phyloP scores from a whole-genome alignment of 208 protist genomes.

The Leishmania braziliensis region DNA sequence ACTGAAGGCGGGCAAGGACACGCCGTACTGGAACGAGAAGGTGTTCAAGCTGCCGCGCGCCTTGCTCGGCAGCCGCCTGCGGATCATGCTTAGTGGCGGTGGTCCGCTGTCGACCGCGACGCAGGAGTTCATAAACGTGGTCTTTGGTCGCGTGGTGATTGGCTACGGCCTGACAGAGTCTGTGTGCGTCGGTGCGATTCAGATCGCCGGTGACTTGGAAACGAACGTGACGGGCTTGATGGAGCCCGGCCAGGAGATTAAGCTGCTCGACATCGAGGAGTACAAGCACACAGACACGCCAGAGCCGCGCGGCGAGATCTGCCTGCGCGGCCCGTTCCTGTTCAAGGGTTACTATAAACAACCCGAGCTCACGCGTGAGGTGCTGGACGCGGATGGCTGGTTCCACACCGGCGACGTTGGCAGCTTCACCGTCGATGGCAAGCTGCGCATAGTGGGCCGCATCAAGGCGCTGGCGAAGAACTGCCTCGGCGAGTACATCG shows the following conservation, averaged over 20 bases:
- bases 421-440: constrained; percentile 48
- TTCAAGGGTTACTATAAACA: constrained; percentile 94
- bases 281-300: constrained; percentile 83
- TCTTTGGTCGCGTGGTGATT: constrained; percentile 61
- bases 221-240: constrained; percentile 66
- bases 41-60: constrained; percentile 65
- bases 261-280: constrained; percentile 91
- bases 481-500: constrained; percentile 93
- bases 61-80: constrained; percentile 65
- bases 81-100: constrained; percentile 81
- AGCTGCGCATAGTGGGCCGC: constrained; percentile 86
- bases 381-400: constrained; percentile 85
- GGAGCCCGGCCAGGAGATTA: constrained; percentile 82
- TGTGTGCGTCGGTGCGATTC: constrained; percentile 69
- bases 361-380: constrained; percentile 84
- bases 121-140: constrained; percentile 87
- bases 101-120: constrained; percentile 72
- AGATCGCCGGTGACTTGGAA: constrained; percentile 59
- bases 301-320: constrained; percentile 82
- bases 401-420: constrained; percentile 94
- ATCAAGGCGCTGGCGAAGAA: constrained; percentile 94
- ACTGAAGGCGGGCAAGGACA: constrained; percentile 76
- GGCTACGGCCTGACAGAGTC: constrained; percentile 94
- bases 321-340: constrained; percentile 74
- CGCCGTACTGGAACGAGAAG: constrained; percentile 84